phyloP scores from a whole-genome alignment of 352 stramenopile genomes.

The Globisporangium megalacanthum region DNA sequence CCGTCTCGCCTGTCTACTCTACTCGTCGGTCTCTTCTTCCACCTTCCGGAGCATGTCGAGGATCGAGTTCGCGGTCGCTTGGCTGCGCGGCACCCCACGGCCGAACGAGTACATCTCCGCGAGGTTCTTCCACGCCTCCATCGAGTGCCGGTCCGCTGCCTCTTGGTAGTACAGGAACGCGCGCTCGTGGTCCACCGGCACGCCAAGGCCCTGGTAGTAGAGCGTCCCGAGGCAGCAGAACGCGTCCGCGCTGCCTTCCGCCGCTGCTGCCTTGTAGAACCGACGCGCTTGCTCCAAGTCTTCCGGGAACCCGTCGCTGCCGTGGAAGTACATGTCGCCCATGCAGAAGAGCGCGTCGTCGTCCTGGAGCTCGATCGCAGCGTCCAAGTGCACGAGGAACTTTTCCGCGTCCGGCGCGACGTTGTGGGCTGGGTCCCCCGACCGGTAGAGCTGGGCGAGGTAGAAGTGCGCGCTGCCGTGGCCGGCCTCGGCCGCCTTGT shows the following conservation, averaged over 20 bases:
- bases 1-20: neutral
- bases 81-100: slow-evolving; percentile 68
- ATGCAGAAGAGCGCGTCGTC: slow-evolving; percentile 80
- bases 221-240: slow-evolving; percentile 78
- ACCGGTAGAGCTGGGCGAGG: slow-evolving; percentile 83
- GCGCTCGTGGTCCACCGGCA: slow-evolving; percentile 62
- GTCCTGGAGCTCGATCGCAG: slow-evolving; percentile 52
- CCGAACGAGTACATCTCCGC: slow-evolving; percentile 83
- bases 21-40: slow-evolving; percentile 5
- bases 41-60: slow-evolving; percentile 68
- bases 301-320: slow-evolving; percentile 67
- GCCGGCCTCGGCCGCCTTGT: slow-evolving; percentile 60
- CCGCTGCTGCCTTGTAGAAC: slow-evolving; percentile 69
- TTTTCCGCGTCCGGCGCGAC: slow-evolving; percentile 43
- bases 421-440: slow-evolving; percentile 45
- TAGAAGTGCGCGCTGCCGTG: slow-evolving; percentile 78
- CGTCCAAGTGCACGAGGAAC: slow-evolving; percentile 63
- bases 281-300: slow-evolving; percentile 58
- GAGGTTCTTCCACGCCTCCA: slow-evolving; percentile 86
- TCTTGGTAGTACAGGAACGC: slow-evolving; percentile 87
- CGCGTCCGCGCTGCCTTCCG: slow-evolving; percentile 61
- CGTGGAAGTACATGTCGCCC: slow-evolving; percentile 84
- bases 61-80: slow-evolving; percentile 75
- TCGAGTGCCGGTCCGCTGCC: slow-evolving; percentile 74
- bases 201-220: slow-evolving; percentile 73